Base-by-base conservation (phyloP, 352 stramenopile species). In the Phytopythium kandeliae region DNA sequence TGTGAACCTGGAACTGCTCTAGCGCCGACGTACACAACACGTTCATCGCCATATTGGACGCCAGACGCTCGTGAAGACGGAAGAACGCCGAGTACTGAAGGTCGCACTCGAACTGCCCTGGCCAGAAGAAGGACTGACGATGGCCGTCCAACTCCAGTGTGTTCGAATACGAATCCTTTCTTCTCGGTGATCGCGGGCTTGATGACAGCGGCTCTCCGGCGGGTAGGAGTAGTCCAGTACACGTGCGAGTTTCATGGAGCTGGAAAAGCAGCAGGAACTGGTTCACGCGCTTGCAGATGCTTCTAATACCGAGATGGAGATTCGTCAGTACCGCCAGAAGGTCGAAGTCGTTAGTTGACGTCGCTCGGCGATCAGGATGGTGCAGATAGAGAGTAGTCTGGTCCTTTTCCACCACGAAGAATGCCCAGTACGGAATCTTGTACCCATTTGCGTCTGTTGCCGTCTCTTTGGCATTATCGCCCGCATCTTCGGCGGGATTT, bases 1-100 rank as follows among this genome's bases (percentile, higher is more conserved):
- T 95, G 67, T 93, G 84, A 30, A 95, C 85, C 73, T 95, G 81
- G 44, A 95, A 95, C 48, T 92, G 85, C 57, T 95, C 83, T 15
- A 95, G 58, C 30, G 85, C 85, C 51, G 85, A 89, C 16, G 81
- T 90, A 26, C 79, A 92, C 15, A 95, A 37, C 56, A 85, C 86
- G 17, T 86, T 94, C 7, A 95, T 76, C 13, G 83, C 79, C 47
- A 93, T 82, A 30, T 71, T 86, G 5, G 85, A 76, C 19, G 77
- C 66, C 54, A 95, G 69, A 2, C 85, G 78, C 43, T 93, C 81
- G 38, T 95, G 73, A 21, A 95, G 69, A 28, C 71, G 74, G 55
- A 95, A 95, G 51, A 86, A 75, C 3, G 78, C 69, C 26, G 69
- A 78, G 49, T 92, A 95, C 42, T 89, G 74, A 17, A 82, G 68